Evolutionary conservation across 2,329 filamentous ascomycete species (phyloP).

Genomic region (Aspergillus pseudoglaucus): DNA sequence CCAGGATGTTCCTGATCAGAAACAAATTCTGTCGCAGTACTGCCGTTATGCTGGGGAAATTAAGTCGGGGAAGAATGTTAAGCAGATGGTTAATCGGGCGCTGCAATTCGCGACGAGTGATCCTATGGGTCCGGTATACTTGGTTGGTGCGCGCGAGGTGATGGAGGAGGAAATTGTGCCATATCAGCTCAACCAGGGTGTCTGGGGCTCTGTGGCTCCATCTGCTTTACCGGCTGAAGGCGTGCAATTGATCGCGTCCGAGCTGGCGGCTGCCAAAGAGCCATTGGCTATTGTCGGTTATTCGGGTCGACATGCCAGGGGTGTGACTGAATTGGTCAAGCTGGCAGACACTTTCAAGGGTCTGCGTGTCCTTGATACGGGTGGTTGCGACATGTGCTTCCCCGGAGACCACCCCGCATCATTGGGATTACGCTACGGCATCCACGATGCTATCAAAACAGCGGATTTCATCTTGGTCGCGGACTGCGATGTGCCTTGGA

Average conservation of each 20-base stretch:
- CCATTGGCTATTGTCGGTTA: constrained; percentile 48
- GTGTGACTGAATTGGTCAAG: constrained; percentile 39
- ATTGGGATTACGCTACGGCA: constrained; percentile 66
- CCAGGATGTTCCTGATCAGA: constrained; percentile 76
- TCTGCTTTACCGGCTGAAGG: constrained; percentile 52
- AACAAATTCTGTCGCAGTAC: constrained; percentile 74
- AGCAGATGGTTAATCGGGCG: constrained; percentile 82
- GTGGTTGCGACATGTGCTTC: constrained; percentile 49
- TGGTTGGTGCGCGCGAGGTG: constrained; percentile 70
- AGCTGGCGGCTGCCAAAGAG: constrained; percentile 41
- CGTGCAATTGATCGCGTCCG: constrained; percentile 37
- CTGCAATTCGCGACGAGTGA: constrained; percentile 73
- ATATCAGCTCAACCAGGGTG: constrained; percentile 60
- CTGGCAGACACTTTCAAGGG: constrained; percentile 44
- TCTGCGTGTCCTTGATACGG: constrained; percentile 47
- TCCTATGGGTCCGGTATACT: constrained; percentile 72
- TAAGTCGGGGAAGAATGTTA: constrained; percentile 76
- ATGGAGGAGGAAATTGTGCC: constrained; percentile 79
- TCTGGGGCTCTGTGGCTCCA: constrained; percentile 66
- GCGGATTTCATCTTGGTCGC: constrained; percentile 81
- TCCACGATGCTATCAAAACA: constrained; percentile 63
- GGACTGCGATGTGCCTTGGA: constrained; percentile 91
- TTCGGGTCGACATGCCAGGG: constrained; percentile 40
- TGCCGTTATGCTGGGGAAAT: constrained; percentile 78
- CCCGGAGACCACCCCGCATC: constrained; percentile 47